Base-by-base conservation (phyloP, 805 yeast species). In the Lipomyces yamanashiensis region DNA sequence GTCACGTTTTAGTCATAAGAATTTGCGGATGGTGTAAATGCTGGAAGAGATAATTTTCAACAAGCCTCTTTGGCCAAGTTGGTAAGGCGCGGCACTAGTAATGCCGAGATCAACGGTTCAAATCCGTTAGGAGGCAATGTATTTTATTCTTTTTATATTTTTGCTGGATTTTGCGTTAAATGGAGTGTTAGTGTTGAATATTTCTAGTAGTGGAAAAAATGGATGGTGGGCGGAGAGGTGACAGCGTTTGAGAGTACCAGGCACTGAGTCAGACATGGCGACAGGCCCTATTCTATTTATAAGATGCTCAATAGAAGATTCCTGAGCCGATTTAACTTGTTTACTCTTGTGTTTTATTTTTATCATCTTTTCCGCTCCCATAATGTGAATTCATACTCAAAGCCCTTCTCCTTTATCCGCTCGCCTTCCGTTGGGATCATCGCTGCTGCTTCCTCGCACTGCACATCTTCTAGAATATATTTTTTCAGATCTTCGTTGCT, bases 341-440 rank as follows among this genome's bases (percentile, higher is more conserved):
- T 15, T 21, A 2, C 12, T 17, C 15, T 8, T 7, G 8, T 8
- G 1, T 19, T 1, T 5, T 37, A 7, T 19, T 39, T 6, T 43
- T 7, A 5, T 9, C 53, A n/a, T 28, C 56, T 50, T 40, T 76
- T 28, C 2, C 28, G 28, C 28, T 28, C 80, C 85, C 89, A 90
- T 50, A 89, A 72, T 0, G 90, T 84, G 72, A 83, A 89, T 57
- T 81, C 80, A 72, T 86, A 91, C 34, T 71, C 72, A 70, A 81
- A 84, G 13, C 81, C 87, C 41, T 81, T 82, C 54, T 85, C 69
- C 12, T 78, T 71, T 21, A 59, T 41, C 19, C 53, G 53, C 10
- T 23, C 55, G 43, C 41, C 57, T n/a, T 19, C 48, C 13, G n/a
- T 49, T 1, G 68, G 64, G 23, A 63, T 50, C 10, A 65, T 33